A percentile compares a stretch with the other conserved stretches of the same genome.
Conservation (phyloP, 2,329 filamentous ascomycete species). For the Diaporthe eres region DNA sequence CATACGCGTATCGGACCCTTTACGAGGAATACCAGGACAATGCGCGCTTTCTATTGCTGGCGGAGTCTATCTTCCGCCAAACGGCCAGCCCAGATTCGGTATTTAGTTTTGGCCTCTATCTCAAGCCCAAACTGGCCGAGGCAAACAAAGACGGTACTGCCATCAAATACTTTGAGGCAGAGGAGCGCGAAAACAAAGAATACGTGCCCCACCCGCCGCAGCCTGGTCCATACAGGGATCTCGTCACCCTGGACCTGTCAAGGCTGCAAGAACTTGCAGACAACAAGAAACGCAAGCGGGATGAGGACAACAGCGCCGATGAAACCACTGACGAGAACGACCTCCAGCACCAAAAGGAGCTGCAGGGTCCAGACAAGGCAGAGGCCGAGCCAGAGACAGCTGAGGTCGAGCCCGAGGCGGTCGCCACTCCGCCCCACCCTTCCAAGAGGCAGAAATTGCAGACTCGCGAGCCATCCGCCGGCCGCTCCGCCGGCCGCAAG, state of each 20-base stretch:
- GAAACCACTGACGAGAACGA: slow-evolving; percentile 39
- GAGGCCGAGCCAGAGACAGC: slow-evolving; percentile 23
- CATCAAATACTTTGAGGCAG: slow-evolving; percentile 68
- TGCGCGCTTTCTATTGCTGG: slow-evolving; percentile 66
- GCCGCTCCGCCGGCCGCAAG: slow-evolving; percentile 34
- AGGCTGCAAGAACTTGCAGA: slow-evolving; percentile 42
- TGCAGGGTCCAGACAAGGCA: slow-evolving; percentile 25
- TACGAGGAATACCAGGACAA: slow-evolving; percentile 71
- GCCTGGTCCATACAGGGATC: slow-evolving; percentile 63
- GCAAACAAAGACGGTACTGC: slow-evolving; percentile 67
- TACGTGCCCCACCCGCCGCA: slow-evolving; percentile 61
- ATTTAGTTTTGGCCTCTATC: slow-evolving; percentile 64
- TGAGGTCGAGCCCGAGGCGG: slow-evolving; percentile 38
- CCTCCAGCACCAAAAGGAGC: slow-evolving; percentile 21
- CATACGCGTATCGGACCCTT: slow-evolving; percentile 71
- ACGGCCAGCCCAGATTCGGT: slow-evolving; percentile 67
- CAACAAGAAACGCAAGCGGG: slow-evolving; percentile 34
- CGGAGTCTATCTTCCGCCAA: slow-evolving; percentile 71
- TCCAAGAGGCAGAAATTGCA: slow-evolving; percentile 43
- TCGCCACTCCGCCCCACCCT: slow-evolving; percentile 42
- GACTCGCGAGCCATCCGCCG: slow-evolving; percentile 37
- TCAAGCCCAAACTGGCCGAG: slow-evolving; percentile 69
- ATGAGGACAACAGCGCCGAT: slow-evolving; percentile 37
- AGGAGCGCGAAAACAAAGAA: slow-evolving; percentile 56
- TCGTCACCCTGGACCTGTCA: slow-evolving; percentile 60